Evolutionary conservation across 2,329 filamentous ascomycete species (phyloP).

Genomic region (Cordyceps fumosorosea): DNA sequence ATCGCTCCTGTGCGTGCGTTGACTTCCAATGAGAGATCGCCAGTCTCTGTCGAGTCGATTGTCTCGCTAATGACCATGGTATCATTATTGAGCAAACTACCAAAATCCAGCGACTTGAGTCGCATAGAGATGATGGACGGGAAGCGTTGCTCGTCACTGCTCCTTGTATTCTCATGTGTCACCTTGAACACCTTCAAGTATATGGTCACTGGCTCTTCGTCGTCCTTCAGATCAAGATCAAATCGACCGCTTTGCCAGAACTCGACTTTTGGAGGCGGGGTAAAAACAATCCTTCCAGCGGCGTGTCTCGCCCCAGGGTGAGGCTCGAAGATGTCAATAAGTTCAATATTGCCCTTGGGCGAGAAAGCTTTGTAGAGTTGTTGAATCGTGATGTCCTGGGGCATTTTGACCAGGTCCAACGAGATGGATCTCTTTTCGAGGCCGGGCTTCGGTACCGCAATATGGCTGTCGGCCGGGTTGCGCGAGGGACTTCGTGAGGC

Average conservation of each 20-base stretch:
- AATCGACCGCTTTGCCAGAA: slow-evolving; percentile 39
- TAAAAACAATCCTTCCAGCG: slow-evolving; percentile 42
- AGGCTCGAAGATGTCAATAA: slow-evolving; percentile 49
- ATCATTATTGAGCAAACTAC: slow-evolving; percentile 46
- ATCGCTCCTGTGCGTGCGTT: slow-evolving; percentile 22
- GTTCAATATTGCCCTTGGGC: slow-evolving; percentile 44
- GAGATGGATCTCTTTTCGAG: not conserved
- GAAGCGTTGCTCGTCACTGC: slow-evolving; percentile 15
- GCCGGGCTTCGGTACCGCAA: not conserved
- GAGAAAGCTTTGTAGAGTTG: slow-evolving; percentile 48
- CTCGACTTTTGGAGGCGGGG: slow-evolving; percentile 43
- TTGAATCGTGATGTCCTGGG: slow-evolving; percentile 28
- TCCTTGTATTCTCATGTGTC: not conserved
- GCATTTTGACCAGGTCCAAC: slow-evolving; percentile 29
- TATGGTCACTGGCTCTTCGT: not conserved
- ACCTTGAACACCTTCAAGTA: not conserved
- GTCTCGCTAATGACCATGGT: slow-evolving; percentile 56
- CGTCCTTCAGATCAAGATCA: not conserved
- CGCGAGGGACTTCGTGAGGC: slow-evolving; percentile 3
- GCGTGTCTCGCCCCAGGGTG: slow-evolving; percentile 25
- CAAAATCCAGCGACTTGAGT: slow-evolving; percentile 51
- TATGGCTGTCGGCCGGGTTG: not conserved
- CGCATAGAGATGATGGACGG: slow-evolving; percentile 33
- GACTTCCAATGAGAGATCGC: slow-evolving; percentile 23
- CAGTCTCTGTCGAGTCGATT: slow-evolving; percentile 14